A percentile compares a stretch with the other conserved stretches of the same genome.
These are phyloP conservation scores for Eucalyptus melliodora DNA, from an alignment of 345 rosid genomes.

Conservation along the genomic window DNA sequence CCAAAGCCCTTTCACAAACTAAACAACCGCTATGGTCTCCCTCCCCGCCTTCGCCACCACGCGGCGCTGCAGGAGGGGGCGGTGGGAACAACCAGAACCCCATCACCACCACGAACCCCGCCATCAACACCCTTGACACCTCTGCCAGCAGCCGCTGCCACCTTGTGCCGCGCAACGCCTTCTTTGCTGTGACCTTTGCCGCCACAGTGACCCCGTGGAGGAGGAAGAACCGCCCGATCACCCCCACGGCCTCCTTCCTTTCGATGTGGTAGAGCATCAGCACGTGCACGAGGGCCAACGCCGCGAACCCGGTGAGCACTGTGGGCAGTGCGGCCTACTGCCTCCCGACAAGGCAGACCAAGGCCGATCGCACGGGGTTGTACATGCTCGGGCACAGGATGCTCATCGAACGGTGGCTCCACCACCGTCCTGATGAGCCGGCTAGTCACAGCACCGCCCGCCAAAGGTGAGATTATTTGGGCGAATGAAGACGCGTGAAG, in stretches of 20 bases:
- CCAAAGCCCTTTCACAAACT: not conserved
- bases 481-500: not conserved
- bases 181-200: not conserved
- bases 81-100: constrained; percentile 11
- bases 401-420: not conserved
- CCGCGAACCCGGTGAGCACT: not conserved
- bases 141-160: not conserved
- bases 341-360: not conserved
- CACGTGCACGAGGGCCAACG: constrained; percentile 15
- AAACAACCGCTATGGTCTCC: not conserved
- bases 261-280: constrained; percentile 3
- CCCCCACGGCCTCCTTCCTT: constrained; percentile 4
- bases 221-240: constrained; percentile 4
- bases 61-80: not conserved
- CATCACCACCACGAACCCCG: not conserved
- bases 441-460: not conserved
- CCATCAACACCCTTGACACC: not conserved
- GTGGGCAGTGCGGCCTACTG: not conserved
- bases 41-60: not conserved
- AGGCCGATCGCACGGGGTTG: not conserved
- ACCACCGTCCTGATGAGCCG: too few relatives aligned
- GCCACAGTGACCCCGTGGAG: constrained; percentile 6
- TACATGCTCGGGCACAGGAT: not conserved
- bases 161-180: not conserved
- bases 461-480: not conserved